A percentile compares a stretch with the other conserved stretches of the same genome.
Conservation (phyloP, 345 rosid genomes). For the Acer negundo region DNA sequence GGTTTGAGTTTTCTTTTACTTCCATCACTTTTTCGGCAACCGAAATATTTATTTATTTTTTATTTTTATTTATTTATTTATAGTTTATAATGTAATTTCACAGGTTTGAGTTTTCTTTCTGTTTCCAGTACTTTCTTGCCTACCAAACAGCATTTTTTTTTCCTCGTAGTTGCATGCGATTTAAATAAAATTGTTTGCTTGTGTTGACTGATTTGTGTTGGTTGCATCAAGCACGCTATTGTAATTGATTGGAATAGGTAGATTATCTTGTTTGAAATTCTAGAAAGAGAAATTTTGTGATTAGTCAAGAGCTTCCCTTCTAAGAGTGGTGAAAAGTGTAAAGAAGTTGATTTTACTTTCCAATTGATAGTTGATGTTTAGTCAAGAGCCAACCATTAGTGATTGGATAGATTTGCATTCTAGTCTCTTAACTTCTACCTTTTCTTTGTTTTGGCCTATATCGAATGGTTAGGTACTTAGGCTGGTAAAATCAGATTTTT, state of each 20-base stretch:
- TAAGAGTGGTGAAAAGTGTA: not conserved
- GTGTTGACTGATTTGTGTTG: slow-evolving; percentile 7
- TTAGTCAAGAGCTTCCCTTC: not conserved
- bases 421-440: not conserved
- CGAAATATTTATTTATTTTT: too few species aligned
- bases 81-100: too few species aligned
- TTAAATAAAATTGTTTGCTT: not conserved
- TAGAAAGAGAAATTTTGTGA: not conserved
- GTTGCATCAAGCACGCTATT: slow-evolving; percentile 11
- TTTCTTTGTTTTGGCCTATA: not conserved
- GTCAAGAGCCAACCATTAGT: not conserved
- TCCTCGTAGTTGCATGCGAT: not conserved
- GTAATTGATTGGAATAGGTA: not conserved
- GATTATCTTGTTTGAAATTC: not conserved
- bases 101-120: not conserved
- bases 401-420: not conserved
- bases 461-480: not conserved
- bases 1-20: too few species aligned
- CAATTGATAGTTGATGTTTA: slow-evolving; percentile 4
- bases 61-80: not conserved
- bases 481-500: not conserved
- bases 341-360: not conserved
- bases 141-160: too few species aligned
- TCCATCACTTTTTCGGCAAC: too few species aligned
- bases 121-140: not conserved